phyloP scores from a whole-genome alignment of 1,284 basidiomycete species.

The Papiliotrema nemorosa region DNA sequence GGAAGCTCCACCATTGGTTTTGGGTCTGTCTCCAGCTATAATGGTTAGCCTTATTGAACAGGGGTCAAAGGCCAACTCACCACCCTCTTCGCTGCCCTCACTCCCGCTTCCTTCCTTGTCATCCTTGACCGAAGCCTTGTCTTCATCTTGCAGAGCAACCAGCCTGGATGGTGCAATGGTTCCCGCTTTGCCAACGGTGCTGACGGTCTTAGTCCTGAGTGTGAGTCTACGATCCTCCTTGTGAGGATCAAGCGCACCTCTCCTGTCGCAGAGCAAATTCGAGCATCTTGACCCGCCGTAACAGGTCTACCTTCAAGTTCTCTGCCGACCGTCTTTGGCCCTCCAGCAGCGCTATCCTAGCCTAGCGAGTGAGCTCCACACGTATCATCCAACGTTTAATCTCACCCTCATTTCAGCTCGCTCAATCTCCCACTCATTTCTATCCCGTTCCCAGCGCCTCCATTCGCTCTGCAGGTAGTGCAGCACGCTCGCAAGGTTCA shows the following conservation, averaged over 20 bases:
- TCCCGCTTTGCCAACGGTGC: constrained; percentile 48
- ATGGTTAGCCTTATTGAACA: not conserved
- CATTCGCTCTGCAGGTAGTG: constrained; percentile 98
- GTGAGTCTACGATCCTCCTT: constrained; percentile 12
- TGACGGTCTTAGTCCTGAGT: constrained; percentile 73
- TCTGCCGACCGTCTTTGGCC: constrained; percentile 94
- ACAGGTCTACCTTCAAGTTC: constrained; percentile 91
- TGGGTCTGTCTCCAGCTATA: constrained; percentile 10
- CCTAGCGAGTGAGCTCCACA: constrained; percentile 52
- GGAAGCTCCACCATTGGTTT: constrained; percentile 26
- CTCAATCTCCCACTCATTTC: constrained; percentile 99
- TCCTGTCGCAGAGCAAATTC: constrained; percentile 94
- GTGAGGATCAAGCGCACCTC: constrained; percentile 59
- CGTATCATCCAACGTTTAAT: constrained; percentile 21
- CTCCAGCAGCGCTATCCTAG: constrained; percentile 94
- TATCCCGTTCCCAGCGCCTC: constrained; percentile 91
- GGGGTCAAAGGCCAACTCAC: constrained; percentile 6
- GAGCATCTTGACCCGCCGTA: constrained; percentile 97
- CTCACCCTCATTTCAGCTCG: constrained; percentile 95
- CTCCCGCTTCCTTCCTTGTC: constrained; percentile 45
- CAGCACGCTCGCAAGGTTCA: constrained; percentile 88
- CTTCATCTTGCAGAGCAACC: constrained; percentile 46
- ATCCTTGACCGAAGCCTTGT: constrained; percentile 24
- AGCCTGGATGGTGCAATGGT: constrained; percentile 41
- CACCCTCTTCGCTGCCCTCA: constrained; percentile 39